Evolutionary conservation across 2,329 filamentous ascomycete species (phyloP), one percentile per base, ranked within the genome.

Genomic region (Orbilia oligospora): DNA sequence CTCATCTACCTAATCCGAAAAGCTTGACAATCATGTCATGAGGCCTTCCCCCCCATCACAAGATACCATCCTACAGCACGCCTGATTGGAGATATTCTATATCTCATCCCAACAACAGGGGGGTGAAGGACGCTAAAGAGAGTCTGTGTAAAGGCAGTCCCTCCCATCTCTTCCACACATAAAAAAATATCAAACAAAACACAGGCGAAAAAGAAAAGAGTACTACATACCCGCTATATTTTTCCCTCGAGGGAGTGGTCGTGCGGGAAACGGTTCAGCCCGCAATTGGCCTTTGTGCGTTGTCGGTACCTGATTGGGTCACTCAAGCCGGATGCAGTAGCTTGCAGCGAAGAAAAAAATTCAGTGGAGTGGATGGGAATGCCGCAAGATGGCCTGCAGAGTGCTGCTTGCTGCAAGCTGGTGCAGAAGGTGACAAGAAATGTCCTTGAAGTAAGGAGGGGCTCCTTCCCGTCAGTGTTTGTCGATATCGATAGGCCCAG

Each of bases 221-320:
- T 61, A 24, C 36, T 30, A 58, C 75, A 72, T 78, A 78, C 75
- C 68, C 75, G 64, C 63, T 69, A 71, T 76, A 16, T 68, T 33
- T 64, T 48, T 44, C 22, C 56, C 51, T 69, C 30, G 44, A 56
- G 61, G 27, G 56, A 65, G 68, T 72, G 68, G 56, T 78, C 75
- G 75, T 72, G 75, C 75, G 56, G 75, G 75, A 78, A 78, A 78
- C 63, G 68, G 75, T 78, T 78, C 75, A 78, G 68, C 75, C 75
- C 63, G 75, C 68, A 78, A 72, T 78, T 78, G 68, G 68, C 75
- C 49, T 72, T 72, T 78, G 75, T 78, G 75, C 75, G 75, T 78
- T 78, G 75, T 78, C 75, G 75, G 75, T 78, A 78, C 75, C 63
- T 78, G 75, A 78, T 78, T 78, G 75, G 75, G 75, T 78, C 73